Conservation (phyloP, 2,329 filamentous ascomycete genomes). For the Diaporthe aspalathi region DNA sequence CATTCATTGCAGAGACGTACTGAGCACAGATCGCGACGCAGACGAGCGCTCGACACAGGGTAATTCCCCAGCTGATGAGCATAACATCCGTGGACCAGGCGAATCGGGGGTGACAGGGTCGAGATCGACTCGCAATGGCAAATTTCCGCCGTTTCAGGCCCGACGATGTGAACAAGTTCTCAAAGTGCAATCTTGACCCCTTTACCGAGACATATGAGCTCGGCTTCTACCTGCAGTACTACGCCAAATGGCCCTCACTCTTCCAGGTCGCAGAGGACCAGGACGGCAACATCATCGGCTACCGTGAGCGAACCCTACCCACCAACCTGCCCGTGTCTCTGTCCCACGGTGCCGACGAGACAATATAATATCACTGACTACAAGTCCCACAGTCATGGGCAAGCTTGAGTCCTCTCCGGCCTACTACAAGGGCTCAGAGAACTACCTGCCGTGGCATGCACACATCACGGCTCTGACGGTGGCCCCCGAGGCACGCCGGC, state of each 20-base stretch:
- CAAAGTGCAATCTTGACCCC: slow-evolving; percentile 94
- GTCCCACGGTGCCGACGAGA: slow-evolving; percentile 19
- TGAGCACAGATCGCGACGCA: slow-evolving; percentile 26
- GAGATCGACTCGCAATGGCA: slow-evolving; percentile 67
- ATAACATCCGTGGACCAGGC: slow-evolving; percentile 21
- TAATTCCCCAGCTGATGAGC: slow-evolving; percentile 31
- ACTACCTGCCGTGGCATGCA: slow-evolving; percentile 99
- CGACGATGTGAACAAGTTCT: slow-evolving; percentile 87
- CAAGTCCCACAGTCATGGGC: slow-evolving; percentile 79
- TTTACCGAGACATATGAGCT: slow-evolving; percentile 98
- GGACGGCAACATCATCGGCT: slow-evolving; percentile 90
- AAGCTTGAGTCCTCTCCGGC: slow-evolving; percentile 91
- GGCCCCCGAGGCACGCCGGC: slow-evolving; percentile 83
- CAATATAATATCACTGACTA: slow-evolving; percentile 42
- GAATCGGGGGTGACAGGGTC: slow-evolving; percentile 26
- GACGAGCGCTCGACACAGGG: slow-evolving; percentile 9
- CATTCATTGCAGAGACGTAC: not conserved
- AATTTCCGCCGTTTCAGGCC: slow-evolving; percentile 88
- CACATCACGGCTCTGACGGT: slow-evolving; percentile 98
- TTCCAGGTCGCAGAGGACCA: slow-evolving; percentile 92
- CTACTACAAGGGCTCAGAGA: slow-evolving; percentile 78
- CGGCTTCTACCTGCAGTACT: slow-evolving; percentile 94
- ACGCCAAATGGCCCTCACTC: slow-evolving; percentile 93
- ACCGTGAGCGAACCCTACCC: slow-evolving; percentile 71
- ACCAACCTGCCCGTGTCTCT: not conserved